phyloP scores from a whole-genome alignment of 2,329 filamentous ascomycete genomes.

The Eurotiales sp. region DNA sequence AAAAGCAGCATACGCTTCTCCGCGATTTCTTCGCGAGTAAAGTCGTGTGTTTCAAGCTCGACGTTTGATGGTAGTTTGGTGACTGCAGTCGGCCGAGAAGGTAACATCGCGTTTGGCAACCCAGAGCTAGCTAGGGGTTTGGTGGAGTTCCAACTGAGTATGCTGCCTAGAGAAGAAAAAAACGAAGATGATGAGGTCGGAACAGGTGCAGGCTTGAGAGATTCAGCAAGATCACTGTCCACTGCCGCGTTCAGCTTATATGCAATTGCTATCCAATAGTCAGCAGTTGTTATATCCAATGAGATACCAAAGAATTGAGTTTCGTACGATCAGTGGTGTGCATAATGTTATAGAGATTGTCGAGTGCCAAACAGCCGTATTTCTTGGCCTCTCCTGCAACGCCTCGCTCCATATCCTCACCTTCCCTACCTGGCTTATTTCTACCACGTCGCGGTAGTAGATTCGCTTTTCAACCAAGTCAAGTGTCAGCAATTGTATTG shows the following conservation, averaged over 20 bases:
- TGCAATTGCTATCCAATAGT: conserved; percentile 63
- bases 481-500: conserved; percentile 16
- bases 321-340: conserved; percentile 60
- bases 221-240: conserved; percentile 72
- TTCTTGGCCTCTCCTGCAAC: conserved; percentile 74
- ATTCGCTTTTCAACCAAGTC: conserved; percentile 36
- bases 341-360: conserved; percentile 95
- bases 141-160: conserved; percentile 55
- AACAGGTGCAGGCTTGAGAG: conserved; percentile 72
- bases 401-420: conserved; percentile 55
- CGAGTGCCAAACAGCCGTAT: conserved; percentile 87
- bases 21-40: conserved; percentile 84
- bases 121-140: conserved; percentile 29
- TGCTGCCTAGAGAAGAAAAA: conserved; percentile 61
- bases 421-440: conserved; percentile 69
- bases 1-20: conserved; percentile 83
- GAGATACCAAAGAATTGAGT: conserved; percentile 22
- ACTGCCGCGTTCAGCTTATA: conserved; percentile 90
- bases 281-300: conserved; percentile 47
- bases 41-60: conserved; percentile 95
- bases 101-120: neutral
- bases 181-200: conserved; percentile 67
- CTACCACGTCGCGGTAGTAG: conserved; percentile 74
- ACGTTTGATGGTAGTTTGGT: conserved; percentile 64
- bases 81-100: conserved; percentile 48